Base-by-base conservation (phyloP, 2,329 filamentous ascomycete genomes). In the Neofusicoccum laricinum region DNA sequence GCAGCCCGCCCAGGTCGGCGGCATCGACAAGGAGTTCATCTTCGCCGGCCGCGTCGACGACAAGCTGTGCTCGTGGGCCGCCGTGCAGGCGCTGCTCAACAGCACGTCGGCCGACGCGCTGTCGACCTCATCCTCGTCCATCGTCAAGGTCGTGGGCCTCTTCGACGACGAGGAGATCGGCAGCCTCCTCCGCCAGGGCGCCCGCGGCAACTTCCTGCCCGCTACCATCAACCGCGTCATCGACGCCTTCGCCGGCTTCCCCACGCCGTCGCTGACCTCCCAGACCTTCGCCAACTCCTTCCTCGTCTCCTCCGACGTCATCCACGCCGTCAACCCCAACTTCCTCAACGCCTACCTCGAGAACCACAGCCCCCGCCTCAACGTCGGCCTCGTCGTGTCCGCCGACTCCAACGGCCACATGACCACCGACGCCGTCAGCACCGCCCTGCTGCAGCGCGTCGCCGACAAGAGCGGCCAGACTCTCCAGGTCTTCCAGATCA, bases 101-200 rank as follows among this genome's bases (percentile, higher is more conserved):
- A 87, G 89, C 17, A 81, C 86, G 12, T 79, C 82, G 32, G 69
- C 77, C 19, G 87, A 88, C 15, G 81, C 86, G 11, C 79, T 82
- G 32, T 69, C 77, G 19, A 69, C 73, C 46, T 80, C 84, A 1
- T 75, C 81, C 10, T 85, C 89, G 66, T 85, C 88, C n/a, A 85
- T 89, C 62, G 88, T 98, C 77, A 96, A 96, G 79, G 83, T 97
- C 63, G 91, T 95, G 40, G 93, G 90, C n/a, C 88, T 97, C 71
- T 98, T 98, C 73, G 95, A 98, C 74, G 91, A 97, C 72, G 95
- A 99, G 77, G 95, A 99, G 77, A 96, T 99, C 66, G 95, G 95
- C 66, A 96, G 91, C 30, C 83, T 92, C 8, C 86, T 97, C 58
- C 90, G 94, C 64, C 94, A 98, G 79, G 95, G 95, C 66, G 95